Percentiles rank a stretch among this genome's conserved stretches.
phyloP scores from a whole-genome alignment of 1,139 yeast genomes.

The Hanseniaspora sp. region DNA sequence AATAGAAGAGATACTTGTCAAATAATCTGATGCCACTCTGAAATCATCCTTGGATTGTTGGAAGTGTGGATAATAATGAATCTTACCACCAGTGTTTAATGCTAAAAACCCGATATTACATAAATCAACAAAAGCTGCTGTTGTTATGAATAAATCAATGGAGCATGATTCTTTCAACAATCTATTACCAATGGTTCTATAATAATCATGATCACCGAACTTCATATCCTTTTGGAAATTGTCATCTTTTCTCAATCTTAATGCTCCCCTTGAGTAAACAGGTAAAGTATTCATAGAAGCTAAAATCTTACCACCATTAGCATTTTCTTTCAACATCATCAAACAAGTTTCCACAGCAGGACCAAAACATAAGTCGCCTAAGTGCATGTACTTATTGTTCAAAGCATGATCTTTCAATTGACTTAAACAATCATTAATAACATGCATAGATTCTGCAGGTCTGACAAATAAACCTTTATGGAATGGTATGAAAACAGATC shows the following conservation, averaged over 20 bases:
- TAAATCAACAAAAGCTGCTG: conserved; percentile 58
- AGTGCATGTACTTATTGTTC: conserved; percentile 33
- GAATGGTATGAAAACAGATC: conserved; percentile 76
- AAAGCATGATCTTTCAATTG: conserved; percentile 40
- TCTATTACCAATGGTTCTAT: conserved; percentile 48
- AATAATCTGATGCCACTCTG: conserved; percentile 50
- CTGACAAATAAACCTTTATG: conserved; percentile 70
- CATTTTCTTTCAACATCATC: conserved; percentile 48
- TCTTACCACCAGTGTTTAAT: conserved; percentile 60
- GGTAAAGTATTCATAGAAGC: conserved; percentile 62
- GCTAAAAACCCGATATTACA: conserved; percentile 63
- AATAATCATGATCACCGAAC: conserved; percentile 49
- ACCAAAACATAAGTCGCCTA: conserved; percentile 60
- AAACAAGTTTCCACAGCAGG: conserved; percentile 64
- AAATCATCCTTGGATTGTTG: conserved; percentile 60
- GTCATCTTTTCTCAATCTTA: conserved; percentile 42
- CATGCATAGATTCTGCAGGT: conserved; percentile 51
- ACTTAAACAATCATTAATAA: conserved; percentile 58
- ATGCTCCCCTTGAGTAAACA: conserved; percentile 74
- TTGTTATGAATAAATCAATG: conserved; percentile 62
- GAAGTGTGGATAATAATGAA: conserved; percentile 58
- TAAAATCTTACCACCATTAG: conserved; percentile 62
- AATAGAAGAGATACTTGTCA: conserved; percentile 36
- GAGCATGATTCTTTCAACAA: conserved; percentile 56
- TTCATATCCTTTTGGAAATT: conserved; percentile 52